These are phyloP conservation scores for Aschersonia sp. DNA, from an alignment of 2,329 filamentous ascomycete species.

Conservation along the genomic window DNA sequence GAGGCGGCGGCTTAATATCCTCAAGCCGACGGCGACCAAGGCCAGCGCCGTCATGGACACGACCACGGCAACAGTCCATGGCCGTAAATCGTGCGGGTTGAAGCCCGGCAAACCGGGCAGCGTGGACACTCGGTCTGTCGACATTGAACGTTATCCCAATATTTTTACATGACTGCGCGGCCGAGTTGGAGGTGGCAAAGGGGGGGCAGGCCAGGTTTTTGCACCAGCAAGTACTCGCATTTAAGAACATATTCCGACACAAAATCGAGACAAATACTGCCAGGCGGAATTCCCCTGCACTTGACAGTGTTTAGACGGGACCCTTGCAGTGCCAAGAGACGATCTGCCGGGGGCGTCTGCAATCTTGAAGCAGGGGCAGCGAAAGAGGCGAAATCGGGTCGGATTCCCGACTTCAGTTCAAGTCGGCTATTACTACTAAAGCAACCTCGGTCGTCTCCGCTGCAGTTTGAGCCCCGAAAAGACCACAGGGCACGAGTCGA, in stretches of 20 bases:
- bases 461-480: not conserved
- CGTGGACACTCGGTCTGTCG: constrained; percentile 4
- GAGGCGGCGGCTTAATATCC: constrained; percentile 24
- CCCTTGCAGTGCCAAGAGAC: not conserved
- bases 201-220: not conserved
- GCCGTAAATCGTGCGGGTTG: constrained; percentile 20
- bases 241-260: too few relatives aligned
- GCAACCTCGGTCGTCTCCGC: not conserved
- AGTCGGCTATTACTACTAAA: too few relatives aligned
- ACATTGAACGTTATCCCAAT: not conserved
- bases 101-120: constrained; percentile 8
- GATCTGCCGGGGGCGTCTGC: not conserved
- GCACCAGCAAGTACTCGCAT: too few relatives aligned
- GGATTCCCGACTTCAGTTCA: too few relatives aligned
- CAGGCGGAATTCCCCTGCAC: too few relatives aligned
- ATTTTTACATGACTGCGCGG: not conserved
- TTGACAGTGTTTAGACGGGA: too few relatives aligned
- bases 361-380: too few relatives aligned
- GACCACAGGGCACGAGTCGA: not conserved
- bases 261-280: too few relatives aligned
- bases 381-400: not conserved
- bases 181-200: not conserved
- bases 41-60: constrained; percentile 25
- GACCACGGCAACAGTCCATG: constrained; percentile 24
- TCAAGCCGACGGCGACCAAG: constrained; percentile 19